Evolutionary conservation across 2,329 filamentous ascomycete species (phyloP).

Genomic region (Berkeleyomyces rouxiae): DNA sequence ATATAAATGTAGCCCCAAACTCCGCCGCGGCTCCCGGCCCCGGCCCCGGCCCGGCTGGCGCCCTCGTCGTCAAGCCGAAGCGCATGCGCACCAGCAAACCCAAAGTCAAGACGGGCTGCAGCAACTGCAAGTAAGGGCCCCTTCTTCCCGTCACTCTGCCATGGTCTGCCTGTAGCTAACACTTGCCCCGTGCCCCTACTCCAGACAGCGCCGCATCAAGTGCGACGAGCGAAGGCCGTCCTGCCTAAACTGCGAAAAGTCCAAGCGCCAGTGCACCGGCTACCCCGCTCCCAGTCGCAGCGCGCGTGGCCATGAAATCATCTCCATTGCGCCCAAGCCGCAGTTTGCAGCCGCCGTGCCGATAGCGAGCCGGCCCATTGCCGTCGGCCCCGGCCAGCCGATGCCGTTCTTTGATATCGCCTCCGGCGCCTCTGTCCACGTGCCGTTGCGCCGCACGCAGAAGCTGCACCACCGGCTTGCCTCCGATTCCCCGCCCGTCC

Average conservation of each 20-base stretch:
- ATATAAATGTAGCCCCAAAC: neutral
- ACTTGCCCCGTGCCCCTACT: neutral
- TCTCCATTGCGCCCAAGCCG: conserved; percentile 31
- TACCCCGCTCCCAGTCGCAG: conserved; percentile 41
- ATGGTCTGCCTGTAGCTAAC: neutral
- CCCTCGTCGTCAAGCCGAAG: conserved; percentile 18
- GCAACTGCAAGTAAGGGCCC: conserved; percentile 46
- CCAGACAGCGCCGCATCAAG: conserved; percentile 44
- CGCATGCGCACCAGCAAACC: conserved; percentile 37
- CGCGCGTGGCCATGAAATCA: conserved; percentile 28
- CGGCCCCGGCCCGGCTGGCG: too few species aligned
- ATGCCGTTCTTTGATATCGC: neutral
- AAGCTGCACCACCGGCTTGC: neutral
- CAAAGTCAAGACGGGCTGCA: conserved; percentile 51
- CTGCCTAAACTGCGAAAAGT: conserved; percentile 42
- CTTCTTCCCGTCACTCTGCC: neutral
- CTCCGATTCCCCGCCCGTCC: neutral
- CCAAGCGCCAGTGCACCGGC: conserved; percentile 41
- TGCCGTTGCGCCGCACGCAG: conserved; percentile 1
- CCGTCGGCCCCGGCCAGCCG: neutral
- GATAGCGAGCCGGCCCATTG: neutral
- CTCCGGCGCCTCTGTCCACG: neutral
- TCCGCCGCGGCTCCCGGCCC: neutral
- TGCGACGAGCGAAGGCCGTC: conserved; percentile 47
- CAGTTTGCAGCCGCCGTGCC: neutral